Conservation (phyloP, 768 basidiomycete genomes). For the Lepiota brunneoincarnata region DNA sequence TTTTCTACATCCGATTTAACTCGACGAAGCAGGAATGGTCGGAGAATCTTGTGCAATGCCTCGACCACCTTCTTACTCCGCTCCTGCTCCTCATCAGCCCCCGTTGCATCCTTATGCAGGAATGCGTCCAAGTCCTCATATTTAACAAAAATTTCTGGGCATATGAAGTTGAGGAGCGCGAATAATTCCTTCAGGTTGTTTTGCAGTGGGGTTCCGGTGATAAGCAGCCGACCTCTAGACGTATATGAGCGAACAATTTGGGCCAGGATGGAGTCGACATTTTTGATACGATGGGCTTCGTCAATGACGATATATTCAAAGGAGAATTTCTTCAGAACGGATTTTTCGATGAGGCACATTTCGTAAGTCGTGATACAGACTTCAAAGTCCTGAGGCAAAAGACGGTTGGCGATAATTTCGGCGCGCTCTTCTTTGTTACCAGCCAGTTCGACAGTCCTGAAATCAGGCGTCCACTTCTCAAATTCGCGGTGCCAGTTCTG, state of each 20-base stretch:
- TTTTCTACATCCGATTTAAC: slow-evolving; percentile 99
- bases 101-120: slow-evolving; percentile 81
- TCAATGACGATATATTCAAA: slow-evolving; percentile 99
- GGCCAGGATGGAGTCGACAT: slow-evolving; percentile 92
- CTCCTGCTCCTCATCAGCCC: slow-evolving; percentile 69
- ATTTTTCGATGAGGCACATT: slow-evolving; percentile 93
- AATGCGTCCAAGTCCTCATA: slow-evolving; percentile 92
- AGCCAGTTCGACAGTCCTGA: slow-evolving; percentile 77
- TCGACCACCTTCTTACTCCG: slow-evolving; percentile 93
- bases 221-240: slow-evolving; percentile 85
- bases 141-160: slow-evolving; percentile 92
- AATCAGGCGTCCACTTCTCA: slow-evolving; percentile 84
- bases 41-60: slow-evolving; percentile 93
- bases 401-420: slow-evolving; percentile 70
- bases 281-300: slow-evolving; percentile 99
- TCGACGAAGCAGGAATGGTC: slow-evolving; percentile 90
- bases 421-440: slow-evolving; percentile 90
- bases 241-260: slow-evolving; percentile 93
- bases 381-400: slow-evolving; percentile 88
- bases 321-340: slow-evolving; percentile 88
- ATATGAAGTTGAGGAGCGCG: slow-evolving; percentile 90
- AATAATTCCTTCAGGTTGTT: slow-evolving; percentile 97
- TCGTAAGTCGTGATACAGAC: slow-evolving; percentile 97
- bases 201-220: slow-evolving; percentile 95
- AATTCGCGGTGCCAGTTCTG: slow-evolving; percentile 98